Evolutionary conservation across 371 early-diverging fungal genomes (phyloP), one percentile per base, ranked within the genome.

Genomic region (Umbelopsis sp.): DNA sequence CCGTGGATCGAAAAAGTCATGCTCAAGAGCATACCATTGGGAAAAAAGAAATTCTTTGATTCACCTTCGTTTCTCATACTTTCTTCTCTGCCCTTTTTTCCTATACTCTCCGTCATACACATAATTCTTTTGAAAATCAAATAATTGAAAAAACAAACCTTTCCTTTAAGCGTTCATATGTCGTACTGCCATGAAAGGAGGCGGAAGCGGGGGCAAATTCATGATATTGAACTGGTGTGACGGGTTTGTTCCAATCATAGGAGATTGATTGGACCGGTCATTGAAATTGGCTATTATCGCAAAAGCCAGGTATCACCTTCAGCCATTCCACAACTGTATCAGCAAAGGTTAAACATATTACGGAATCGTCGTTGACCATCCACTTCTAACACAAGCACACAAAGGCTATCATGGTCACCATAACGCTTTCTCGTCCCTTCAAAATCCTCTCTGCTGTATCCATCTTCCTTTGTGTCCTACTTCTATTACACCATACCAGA

Each of bases 351-450:
- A 41, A 10, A 41, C 41, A 12, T 41, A 41, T 41, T 5, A 41
- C 41, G 41, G 41, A 41, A 41, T 41, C 41, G 10, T 41, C 12
- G 41, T 41, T 41, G 4, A 41, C 7, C 41, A 41, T 41, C 41
- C 7, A 41, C 7, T 41, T 41, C 1, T 7, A 41, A 41, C 7
- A 7, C 7, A 10, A 41, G 41, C 41, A 41, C 38, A 38, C 2
- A 29, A 29, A 29, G 29, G 10, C 41, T 41, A 41, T 41, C 41
- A 48, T 48, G 48, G 48, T 48, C 4, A 48, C 48, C 48, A 48
- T 48, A 48, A 48, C 48, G n/a, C 20, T 48, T 20, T 48, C 48
- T 48, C 48, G 48, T n/a, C 48, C 48, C 7, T 48, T 48, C 48
- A 48, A 48, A 20, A 48, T 48, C 16, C n/a, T 48, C n/a, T 48